Evolutionary conservation across 2,329 filamentous ascomycete species (phyloP).

Genomic region (Penicillium polonicum): DNA sequence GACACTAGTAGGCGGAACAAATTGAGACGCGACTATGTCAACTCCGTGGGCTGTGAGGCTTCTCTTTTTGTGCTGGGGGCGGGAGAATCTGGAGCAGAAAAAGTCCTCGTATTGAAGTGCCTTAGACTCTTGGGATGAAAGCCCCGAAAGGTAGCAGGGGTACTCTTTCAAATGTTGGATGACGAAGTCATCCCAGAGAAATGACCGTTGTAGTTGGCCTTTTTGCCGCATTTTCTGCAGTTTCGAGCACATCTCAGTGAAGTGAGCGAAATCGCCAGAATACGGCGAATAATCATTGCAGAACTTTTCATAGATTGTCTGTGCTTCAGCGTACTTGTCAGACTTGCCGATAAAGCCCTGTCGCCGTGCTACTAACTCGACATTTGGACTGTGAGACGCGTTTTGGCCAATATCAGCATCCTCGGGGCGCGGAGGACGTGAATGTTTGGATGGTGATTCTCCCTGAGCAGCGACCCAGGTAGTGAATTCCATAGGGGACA

Average conservation of each 20-base stretch:
- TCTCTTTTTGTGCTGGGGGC: slow-evolving; percentile 37
- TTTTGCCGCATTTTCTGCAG: slow-evolving; percentile 33
- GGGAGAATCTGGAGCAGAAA: slow-evolving; percentile 35
- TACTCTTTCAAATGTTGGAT: slow-evolving; percentile 43
- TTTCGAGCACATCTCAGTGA: slow-evolving; percentile 39
- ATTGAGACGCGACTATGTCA: slow-evolving; percentile 30
- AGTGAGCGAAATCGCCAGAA: slow-evolving; percentile 39
- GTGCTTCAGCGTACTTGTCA: slow-evolving; percentile 23
- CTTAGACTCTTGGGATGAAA: slow-evolving; percentile 25
- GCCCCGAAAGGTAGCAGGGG: slow-evolving; percentile 33
- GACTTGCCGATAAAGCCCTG: slow-evolving; percentile 23
- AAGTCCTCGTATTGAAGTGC: slow-evolving; percentile 40
- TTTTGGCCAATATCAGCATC: background rate
- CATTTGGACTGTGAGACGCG: slow-evolving; percentile 2
- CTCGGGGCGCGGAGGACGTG: background rate
- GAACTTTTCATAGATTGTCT: slow-evolving; percentile 39
- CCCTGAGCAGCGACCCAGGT: slow-evolving; percentile 17
- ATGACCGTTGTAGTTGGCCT: slow-evolving; percentile 36
- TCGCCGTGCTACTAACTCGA: slow-evolving; percentile 22
- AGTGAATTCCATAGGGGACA: slow-evolving; percentile 6
- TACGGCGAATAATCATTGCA: slow-evolving; percentile 42
- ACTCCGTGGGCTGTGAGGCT: slow-evolving; percentile 36
- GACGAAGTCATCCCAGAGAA: slow-evolving; percentile 49
- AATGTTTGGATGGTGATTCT: slow-evolving; percentile 17
- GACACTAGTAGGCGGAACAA: slow-evolving; percentile 5